Evolutionary conservation across 305 asterid genomes (phyloP).

Genomic region (Fraxinus baroniana): DNA sequence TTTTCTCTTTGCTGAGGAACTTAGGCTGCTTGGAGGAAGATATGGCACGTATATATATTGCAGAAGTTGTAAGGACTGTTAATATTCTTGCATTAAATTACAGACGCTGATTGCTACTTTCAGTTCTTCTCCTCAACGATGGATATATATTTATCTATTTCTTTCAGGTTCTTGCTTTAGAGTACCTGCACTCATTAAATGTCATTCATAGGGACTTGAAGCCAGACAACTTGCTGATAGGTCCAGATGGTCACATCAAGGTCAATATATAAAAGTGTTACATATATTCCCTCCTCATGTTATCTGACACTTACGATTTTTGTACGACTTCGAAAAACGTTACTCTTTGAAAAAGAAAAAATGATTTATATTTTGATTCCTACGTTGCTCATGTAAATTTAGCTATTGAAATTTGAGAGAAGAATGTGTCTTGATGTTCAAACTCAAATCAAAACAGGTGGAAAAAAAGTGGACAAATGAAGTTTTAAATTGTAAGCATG

Average conservation of each 20-base stretch:
- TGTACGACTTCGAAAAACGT: not conserved
- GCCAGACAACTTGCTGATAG: conserved; percentile 96
- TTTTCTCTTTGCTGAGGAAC: conserved; percentile 83
- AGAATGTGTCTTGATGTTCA: not conserved
- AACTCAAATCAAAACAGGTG: not conserved
- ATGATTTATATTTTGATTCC: not conserved
- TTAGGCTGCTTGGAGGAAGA: conserved; percentile 98
- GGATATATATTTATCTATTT: conserved; percentile 21
- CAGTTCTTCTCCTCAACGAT: conserved; percentile 15
- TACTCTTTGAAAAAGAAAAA: not conserved
- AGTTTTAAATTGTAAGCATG: not conserved
- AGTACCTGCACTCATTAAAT: conserved; percentile 87
- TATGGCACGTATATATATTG: conserved; percentile 84
- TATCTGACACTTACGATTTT: not conserved
- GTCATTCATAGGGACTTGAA: conserved; percentile 95
- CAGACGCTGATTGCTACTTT: conserved; percentile 25
- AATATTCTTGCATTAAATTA: conserved; percentile 19
- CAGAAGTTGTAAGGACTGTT: conserved; percentile 85
- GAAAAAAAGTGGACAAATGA: not conserved
- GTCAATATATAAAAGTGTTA: conserved; percentile 44
- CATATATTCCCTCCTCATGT: conserved; percentile 20
- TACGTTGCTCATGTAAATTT: not conserved
- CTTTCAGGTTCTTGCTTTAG: conserved; percentile 94
- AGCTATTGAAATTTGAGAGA: not conserved
- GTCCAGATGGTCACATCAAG: conserved; percentile 99